Evolutionary conservation across 768 basidiomycete species (phyloP), one percentile per base, ranked within the genome.

Genomic region (Pleurotus ostreatus): DNA sequence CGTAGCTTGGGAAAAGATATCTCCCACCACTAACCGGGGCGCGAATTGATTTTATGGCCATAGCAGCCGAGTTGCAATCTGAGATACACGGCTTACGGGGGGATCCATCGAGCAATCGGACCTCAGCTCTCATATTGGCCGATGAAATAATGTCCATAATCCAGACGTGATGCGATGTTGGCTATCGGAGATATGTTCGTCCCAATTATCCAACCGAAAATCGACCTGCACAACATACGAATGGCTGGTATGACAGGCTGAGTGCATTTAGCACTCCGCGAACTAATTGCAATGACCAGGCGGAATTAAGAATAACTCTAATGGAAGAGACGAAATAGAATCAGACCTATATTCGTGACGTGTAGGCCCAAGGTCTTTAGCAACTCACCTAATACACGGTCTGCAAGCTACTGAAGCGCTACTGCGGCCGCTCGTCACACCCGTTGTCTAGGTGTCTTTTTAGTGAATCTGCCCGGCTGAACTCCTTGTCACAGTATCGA

Each of bases 361-460:
- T 39, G 51, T 53, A 40, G 51, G 41, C 26, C 22, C 41, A 15
- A 41, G 13, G 34, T 37, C 37, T 13, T 22, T 18, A 16, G 16
- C 9, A 16, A 53, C 51, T 41, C 34, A 20, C 51, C 39, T 26
- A 34, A 34, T 34, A 40, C 41, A 53, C 38, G 8, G 38, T 22
- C 37, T 39, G 26, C 18, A 39, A 53, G 34, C 51, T 34, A 34
- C 34, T 22, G n/a, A 22, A 53, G 37, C 15, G 12, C 62, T 64
- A 67, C 61, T 66, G 68, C 59, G 78, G 76, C 75, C 78, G 79
- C 66, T 84, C 83, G 67, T 86, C 84, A 72, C 88, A 89, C 49
- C 89, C 89, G 62, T 90, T 89, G 74, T 92, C 89, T 53, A 87
- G 62, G 70, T 92, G 90, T 66, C 90, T 78, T 71, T 91, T 92